These are phyloP conservation scores for Cytospora piceae DNA, from an alignment of 2,329 filamentous ascomycete species.

Conservation along the genomic window DNA sequence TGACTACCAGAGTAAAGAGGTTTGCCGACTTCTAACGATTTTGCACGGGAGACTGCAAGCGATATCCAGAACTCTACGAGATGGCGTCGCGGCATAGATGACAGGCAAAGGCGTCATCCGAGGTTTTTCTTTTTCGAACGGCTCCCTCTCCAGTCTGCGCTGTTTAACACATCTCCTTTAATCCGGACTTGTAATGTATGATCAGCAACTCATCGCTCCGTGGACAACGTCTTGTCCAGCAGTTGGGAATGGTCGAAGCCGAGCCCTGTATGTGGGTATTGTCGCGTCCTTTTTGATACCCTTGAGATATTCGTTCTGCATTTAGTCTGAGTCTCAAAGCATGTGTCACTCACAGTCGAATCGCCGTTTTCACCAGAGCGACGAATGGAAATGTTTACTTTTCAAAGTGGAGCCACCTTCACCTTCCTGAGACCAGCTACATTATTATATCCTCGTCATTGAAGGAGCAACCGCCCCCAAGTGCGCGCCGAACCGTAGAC, in stretches of 20 bases:
- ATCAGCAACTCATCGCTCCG: neutral
- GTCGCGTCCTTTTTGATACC: constrained; percentile 2
- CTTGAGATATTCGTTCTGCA: constrained; percentile 1
- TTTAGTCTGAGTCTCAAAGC: neutral
- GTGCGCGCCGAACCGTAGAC: neutral
- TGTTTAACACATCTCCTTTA: neutral
- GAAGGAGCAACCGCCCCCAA: neutral
- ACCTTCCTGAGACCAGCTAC: neutral
- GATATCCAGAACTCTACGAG: neutral
- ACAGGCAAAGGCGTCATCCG: constrained; percentile 13
- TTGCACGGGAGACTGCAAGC: constrained; percentile 11
- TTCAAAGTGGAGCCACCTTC: neutral
- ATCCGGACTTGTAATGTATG: neutral
- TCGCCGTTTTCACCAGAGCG: neutral
- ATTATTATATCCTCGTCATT: neutral
- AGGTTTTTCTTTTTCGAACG: constrained; percentile 2
- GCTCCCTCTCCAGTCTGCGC: constrained; percentile 4
- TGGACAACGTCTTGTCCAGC: neutral
- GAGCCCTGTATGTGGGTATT: neutral
- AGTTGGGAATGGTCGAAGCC: neutral
- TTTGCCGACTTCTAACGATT: neutral
- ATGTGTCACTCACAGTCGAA: neutral
- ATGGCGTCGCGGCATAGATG: constrained; percentile 9
- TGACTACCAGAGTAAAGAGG: neutral
- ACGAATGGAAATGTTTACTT: neutral